Evolutionary conservation across 345 rosid species (phyloP).

Genomic region (Cardamine chenopodiifolia): DNA sequence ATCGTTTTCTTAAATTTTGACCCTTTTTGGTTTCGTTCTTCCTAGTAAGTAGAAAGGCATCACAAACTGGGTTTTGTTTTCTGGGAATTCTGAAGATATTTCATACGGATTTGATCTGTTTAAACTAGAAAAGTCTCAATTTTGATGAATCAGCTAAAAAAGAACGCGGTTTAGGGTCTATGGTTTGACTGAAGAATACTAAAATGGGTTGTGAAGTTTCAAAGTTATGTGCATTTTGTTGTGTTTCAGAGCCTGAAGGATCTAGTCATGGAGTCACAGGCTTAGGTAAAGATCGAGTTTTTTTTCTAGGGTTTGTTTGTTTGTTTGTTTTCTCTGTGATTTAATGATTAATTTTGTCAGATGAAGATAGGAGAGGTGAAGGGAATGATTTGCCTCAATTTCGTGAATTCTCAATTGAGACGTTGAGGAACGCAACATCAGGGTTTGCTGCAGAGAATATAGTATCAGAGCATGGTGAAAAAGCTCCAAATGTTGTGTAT

Average conservation of each 20-base stretch:
- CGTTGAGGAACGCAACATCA: conserved; percentile 79
- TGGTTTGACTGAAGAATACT: conserved; percentile 34
- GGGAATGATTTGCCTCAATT: conserved; percentile 60
- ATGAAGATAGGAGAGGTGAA: conserved; percentile 53
- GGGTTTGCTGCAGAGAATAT: conserved; percentile 89
- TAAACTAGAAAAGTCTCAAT: conserved; percentile 16
- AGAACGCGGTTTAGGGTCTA: conserved; percentile 34
- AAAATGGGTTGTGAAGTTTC: conserved; percentile 63
- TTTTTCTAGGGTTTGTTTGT: neutral
- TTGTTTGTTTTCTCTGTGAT: neutral
- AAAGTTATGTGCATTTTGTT: conserved; percentile 64
- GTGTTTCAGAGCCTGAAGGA: conserved; percentile 60
- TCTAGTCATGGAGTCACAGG: conserved; percentile 63
- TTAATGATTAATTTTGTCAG: conserved; percentile 40
- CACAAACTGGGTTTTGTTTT: conserved; percentile 11
- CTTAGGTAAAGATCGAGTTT: conserved; percentile 48
- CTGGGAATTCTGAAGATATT: neutral
- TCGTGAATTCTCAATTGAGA: conserved; percentile 75
- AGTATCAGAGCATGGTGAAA: conserved; percentile 94
- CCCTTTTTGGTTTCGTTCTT: neutral
- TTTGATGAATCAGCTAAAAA: conserved; percentile 9
- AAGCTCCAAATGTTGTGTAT: conserved; percentile 94
- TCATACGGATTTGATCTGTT: conserved; percentile 23
- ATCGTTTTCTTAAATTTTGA: conserved; percentile 30
- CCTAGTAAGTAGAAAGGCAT: conserved; percentile 12